Conservation (phyloP, 78 protist genomes). For the Bigelowiella natans region DNA sequence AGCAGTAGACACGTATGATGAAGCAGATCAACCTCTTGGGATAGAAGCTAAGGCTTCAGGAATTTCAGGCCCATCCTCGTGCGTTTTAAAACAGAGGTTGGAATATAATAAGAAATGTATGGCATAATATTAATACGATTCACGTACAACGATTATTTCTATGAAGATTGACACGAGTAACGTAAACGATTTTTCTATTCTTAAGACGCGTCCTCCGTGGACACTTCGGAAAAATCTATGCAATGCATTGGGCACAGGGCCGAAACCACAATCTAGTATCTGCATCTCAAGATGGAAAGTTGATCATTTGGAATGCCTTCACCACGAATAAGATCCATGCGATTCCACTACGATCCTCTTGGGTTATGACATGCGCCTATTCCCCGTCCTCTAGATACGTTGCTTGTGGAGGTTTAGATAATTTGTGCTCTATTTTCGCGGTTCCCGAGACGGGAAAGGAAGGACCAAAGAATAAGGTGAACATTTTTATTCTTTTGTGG, state of each 20-base stretch:
- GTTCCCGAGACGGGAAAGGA: slow-evolving; percentile 45
- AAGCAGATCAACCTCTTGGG: neutral
- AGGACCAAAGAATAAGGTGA: slow-evolving; percentile 50
- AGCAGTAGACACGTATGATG: neutral
- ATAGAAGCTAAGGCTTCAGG: neutral
- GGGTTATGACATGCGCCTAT: slow-evolving; percentile 96
- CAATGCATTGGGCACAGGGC: slow-evolving; percentile 86
- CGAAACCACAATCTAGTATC: slow-evolving; percentile 53
- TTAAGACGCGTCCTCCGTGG: slow-evolving; percentile 52
- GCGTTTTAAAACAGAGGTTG: no score
- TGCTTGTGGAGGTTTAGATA: slow-evolving; percentile 95
- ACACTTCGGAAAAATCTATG: slow-evolving; percentile 84
- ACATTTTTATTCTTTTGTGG: slow-evolving; percentile 50
- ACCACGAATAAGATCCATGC: slow-evolving; percentile 66
- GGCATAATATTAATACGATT: no score
- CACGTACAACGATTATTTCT: no score
- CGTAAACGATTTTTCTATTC: no score
- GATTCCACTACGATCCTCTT: slow-evolving; percentile 74
- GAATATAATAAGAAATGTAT: no score
- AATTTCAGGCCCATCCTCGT: no score
- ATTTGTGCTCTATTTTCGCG: slow-evolving; percentile 73
- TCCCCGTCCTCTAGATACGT: slow-evolving; percentile 74
- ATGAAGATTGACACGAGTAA: no score
- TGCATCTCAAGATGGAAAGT: slow-evolving; percentile 92
- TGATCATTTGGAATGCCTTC: slow-evolving; percentile 84